These are phyloP conservation scores for Fusarium caatingaense DNA, from an alignment of 2,329 filamentous ascomycete genomes.

Conservation along the genomic window DNA sequence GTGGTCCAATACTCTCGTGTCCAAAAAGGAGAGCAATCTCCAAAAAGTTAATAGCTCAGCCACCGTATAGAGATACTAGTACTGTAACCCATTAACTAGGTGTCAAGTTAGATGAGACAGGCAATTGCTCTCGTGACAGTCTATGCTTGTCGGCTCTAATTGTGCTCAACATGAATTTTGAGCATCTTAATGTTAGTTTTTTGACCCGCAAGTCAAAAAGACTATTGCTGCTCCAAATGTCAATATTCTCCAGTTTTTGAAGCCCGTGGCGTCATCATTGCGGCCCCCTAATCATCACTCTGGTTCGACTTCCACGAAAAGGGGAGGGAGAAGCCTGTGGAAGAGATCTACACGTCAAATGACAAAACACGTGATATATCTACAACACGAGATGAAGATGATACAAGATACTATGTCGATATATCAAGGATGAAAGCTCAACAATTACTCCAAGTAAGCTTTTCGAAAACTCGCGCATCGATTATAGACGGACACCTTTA, in stretches of 20 bases:
- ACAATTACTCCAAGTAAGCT: not conserved
- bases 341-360: conserved; percentile 19
- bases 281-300: conserved; percentile 3
- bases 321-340: conserved; percentile 16
- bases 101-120: conserved; percentile 25
- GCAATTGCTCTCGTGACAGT: conserved; percentile 38
- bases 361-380: not conserved
- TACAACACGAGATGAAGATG: not conserved
- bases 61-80: not conserved
- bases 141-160: conserved; percentile 17
- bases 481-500: not conserved
- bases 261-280: conserved; percentile 34
- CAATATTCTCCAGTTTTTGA: not conserved
- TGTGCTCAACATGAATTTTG: conserved; percentile 12
- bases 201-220: not conserved
- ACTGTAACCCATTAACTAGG: not conserved
- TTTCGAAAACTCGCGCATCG: not conserved
- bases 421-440: not conserved
- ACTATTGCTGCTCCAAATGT: not conserved
- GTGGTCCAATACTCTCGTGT: conserved; percentile 36
- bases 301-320: not conserved
- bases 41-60: conserved; percentile 26
- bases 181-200: conserved; percentile 16
- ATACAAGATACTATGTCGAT: not conserved
- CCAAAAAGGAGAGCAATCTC: conserved; percentile 37